These are phyloP conservation scores for Gyromitra esculenta DNA, from an alignment of 2,329 filamentous ascomycete genomes.

Conservation along the genomic window DNA sequence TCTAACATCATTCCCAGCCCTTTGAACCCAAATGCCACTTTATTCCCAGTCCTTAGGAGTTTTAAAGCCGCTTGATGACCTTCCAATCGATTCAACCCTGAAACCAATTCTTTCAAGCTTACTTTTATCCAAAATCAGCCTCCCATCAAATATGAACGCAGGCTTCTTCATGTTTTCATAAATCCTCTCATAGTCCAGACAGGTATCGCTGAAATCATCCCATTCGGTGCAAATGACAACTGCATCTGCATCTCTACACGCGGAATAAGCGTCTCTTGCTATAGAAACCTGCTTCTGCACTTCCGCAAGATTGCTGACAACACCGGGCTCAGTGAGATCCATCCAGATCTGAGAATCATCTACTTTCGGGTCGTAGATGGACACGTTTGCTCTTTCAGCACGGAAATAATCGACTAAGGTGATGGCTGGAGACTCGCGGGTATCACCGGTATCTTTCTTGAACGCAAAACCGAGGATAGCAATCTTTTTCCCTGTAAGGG, in stretches of 20 bases:
- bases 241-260: constrained; percentile 63
- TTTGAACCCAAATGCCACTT: not conserved
- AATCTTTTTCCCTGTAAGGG: constrained; percentile 75
- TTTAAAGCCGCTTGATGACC: constrained; percentile 50
- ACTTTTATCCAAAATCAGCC: constrained; percentile 58
- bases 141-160: constrained; percentile 66
- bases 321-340: constrained; percentile 57
- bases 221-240: constrained; percentile 67
- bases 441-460: constrained; percentile 82
- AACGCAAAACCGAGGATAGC: constrained; percentile 79
- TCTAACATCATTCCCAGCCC: not conserved
- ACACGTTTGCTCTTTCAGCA: constrained; percentile 73
- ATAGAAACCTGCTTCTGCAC: constrained; percentile 61
- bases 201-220: constrained; percentile 64
- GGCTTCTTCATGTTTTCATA: constrained; percentile 63
- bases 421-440: constrained; percentile 75
- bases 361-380: constrained; percentile 62
- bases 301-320: constrained; percentile 58
- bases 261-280: constrained; percentile 62
- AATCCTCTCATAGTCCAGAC: constrained; percentile 64
- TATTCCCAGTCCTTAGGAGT: constrained; percentile 52
- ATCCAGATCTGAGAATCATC: constrained; percentile 61
- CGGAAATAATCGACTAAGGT: constrained; percentile 73
- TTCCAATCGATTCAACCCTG: constrained; percentile 58
- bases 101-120: constrained; percentile 59